Evolutionary conservation across 2,329 filamentous ascomycete genomes (phyloP).

Genomic region (Colletotrichum sp.): DNA sequence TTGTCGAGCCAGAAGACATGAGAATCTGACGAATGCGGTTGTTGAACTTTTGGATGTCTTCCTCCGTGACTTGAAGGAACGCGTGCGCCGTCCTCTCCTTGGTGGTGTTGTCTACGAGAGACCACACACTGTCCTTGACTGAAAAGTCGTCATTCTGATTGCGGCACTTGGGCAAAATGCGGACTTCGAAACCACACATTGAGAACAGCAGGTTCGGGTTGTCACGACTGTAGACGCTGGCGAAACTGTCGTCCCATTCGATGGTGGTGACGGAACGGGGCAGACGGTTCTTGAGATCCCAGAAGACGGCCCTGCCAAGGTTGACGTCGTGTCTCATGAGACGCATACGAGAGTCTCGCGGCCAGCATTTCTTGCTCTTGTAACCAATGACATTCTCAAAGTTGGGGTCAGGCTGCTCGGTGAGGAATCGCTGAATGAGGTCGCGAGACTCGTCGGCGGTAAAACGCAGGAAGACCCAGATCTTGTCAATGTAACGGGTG

Average conservation of each 20-base stretch:
- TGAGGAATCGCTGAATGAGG: constrained; percentile 95
- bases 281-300: constrained; percentile 97
- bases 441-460: constrained; percentile 93
- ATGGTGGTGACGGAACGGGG: constrained; percentile 96
- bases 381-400: constrained; percentile 99
- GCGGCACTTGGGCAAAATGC: constrained; percentile 92
- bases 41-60: constrained; percentile 98
- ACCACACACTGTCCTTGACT: constrained; percentile 98
- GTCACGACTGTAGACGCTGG: constrained; percentile 96
- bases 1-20: constrained; percentile 99
- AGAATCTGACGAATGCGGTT: constrained; percentile 98
- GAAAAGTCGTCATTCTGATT: constrained; percentile 97
- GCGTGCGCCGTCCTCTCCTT: constrained; percentile 98
- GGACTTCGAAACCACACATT: constrained; percentile 97
- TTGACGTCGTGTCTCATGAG: constrained; percentile 99
- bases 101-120: constrained; percentile 91
- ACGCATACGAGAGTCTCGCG: constrained; percentile 95
- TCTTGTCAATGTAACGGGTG: constrained; percentile 96
- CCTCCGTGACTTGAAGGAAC: constrained; percentile 96
- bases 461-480: constrained; percentile 98
- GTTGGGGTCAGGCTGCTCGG: constrained; percentile 97
- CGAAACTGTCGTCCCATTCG: constrained; percentile 98
- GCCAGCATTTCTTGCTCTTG: constrained; percentile 99
- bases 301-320: constrained; percentile 95
- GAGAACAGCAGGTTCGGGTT: constrained; percentile 97